Evolutionary conservation across 108 stramenopile species (phyloP), one percentile per base, ranked within the genome.

Genomic region (Pseudonitzschia multistriata): DNA sequence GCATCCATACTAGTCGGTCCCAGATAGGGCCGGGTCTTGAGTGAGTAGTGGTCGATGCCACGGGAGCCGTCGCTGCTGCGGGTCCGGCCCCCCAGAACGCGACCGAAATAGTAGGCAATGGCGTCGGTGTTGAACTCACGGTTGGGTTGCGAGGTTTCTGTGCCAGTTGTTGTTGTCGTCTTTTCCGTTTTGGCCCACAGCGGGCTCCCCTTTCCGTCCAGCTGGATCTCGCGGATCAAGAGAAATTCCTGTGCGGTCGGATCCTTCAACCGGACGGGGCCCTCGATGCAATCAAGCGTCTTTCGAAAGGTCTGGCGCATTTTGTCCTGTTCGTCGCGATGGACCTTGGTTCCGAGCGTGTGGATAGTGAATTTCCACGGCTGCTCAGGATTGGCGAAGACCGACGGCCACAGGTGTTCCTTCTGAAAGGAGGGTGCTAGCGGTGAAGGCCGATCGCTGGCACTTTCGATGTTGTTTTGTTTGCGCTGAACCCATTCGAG

Each of bases 1-100:
- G 94, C 83, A 74, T 99, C 99, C 95, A 99, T 92, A n/a, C 91
- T 91, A 3, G 99, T 99, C 6, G 99, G 99, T 0, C 99, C 99
- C 0, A 99, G 81, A 74, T 96, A 99, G 6, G 71, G 36, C 53
- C 99, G 84, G 65, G 92, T 91, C 72, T 96, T 98, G 42, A 99
- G 74, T 62, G 83, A 88, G 73, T 88, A 96, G 52, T 89, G 80
- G 33, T 89, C 83, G 13, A 97, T 34, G 14, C 83, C 71, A 65
- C 85, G 80, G 40, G 85, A 71, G 25, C 82, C 88, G 57, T 84
- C 77, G 14, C 27, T 71, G 29, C 21, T 45, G 24, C 74, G 73
- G 7, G 54, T 47, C 11, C 27, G 56, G 7, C 81, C 83, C 3
- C 84, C 86, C 6, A 94, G 64, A 11, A 88, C 75, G 63, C 93